Base-by-base conservation (phyloP, 2,329 filamentous ascomycete species). In the Talaromyces sp. region DNA sequence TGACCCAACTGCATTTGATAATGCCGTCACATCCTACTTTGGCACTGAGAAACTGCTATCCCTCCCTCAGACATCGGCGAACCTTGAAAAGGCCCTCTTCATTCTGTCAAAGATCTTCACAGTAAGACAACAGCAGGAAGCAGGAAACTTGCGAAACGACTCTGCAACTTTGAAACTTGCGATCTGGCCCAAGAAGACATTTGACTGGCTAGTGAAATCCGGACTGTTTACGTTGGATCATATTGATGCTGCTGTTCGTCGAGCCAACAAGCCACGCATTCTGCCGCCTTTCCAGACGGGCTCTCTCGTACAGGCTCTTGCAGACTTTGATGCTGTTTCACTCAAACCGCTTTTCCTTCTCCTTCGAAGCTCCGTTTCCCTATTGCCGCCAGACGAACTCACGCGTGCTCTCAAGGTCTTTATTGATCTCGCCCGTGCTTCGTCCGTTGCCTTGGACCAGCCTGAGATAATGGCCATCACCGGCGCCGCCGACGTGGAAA, bases 101-200 rank as follows among this genome's bases (percentile, higher is more conserved):
- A 57, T 79, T 40, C 63, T 79, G 6, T 74, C 75, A 0, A 73
- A 74, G 50, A 76, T 79, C 33, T 79, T 79, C 60, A 66, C 70
- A 1, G 59, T 72, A 14, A 61, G 68, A 31, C 64, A 69, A 14
- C 65, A 59, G 7, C 65, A 59, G 7, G 47, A 65, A 16, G 61
- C 44, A 42, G 64, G 64, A 12, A 70, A 72, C 42, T 66, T 73
- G 1, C 65, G 67, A 33, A 68, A 68, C 31, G 69, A 68, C 14
- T 64, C 67, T 8, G 69, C 67, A 57, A 72, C 66, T 54, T 66
- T 77, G 14, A 68, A 65, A 18, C 66, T 76, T 60, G 67, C 63
- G 5, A 63, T 79, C n/a, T 76, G 76, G 68, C 77, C 77, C 3
- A 64, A 67, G 5, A 64, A 65, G 16, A 77, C 76, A 9, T 76